A percentile compares a stretch with the other conserved stretches of the same genome.
Conservation (phyloP, 768 basidiomycete species). For the Amanita muscaria region DNA sequence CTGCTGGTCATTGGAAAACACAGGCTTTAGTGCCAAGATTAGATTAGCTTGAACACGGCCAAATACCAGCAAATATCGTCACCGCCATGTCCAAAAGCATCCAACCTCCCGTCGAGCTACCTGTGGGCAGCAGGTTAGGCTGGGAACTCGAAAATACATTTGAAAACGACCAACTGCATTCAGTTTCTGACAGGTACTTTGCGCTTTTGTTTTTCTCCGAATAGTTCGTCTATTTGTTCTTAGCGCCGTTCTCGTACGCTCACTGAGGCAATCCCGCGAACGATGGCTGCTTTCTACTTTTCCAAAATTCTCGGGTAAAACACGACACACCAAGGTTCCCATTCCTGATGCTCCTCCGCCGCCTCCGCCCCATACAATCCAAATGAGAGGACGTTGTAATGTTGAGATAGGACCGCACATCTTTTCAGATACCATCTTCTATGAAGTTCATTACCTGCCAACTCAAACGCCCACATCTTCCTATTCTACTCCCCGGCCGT, state of each 20-base stretch:
- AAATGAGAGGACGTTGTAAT: conserved; percentile 57
- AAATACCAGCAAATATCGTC: conserved; percentile 2
- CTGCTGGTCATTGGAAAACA: conserved; percentile 43
- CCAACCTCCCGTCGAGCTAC: conserved; percentile 28
- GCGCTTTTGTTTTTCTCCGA: conserved; percentile 1
- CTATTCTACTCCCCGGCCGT: neutral
- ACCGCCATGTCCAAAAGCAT: conserved; percentile 5
- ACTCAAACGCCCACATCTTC: conserved; percentile 12
- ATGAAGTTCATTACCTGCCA: conserved; percentile 63
- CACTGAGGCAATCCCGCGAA: conserved; percentile 68
- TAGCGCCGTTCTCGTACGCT: conserved; percentile 57
- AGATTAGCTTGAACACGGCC: neutral
- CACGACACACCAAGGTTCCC: conserved; percentile 48
- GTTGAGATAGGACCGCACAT: conserved; percentile 69
- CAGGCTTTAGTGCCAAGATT: conserved; percentile 7
- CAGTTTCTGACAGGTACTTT: conserved; percentile 48
- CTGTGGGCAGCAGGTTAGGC: conserved; percentile 46
- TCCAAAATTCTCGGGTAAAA: conserved; percentile 62
- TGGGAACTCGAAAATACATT: conserved; percentile 47
- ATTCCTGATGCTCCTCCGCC: conserved; percentile 29
- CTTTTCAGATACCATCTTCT: conserved; percentile 60
- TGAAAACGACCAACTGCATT: conserved; percentile 38
- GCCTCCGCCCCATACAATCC: conserved; percentile 60
- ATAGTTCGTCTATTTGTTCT: neutral
- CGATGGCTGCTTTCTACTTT: conserved; percentile 63